A percentile compares a stretch with the other conserved stretches of the same genome.
Conservation (phyloP, 2,329 filamentous ascomycete species). For the Clathrospora elynae region DNA sequence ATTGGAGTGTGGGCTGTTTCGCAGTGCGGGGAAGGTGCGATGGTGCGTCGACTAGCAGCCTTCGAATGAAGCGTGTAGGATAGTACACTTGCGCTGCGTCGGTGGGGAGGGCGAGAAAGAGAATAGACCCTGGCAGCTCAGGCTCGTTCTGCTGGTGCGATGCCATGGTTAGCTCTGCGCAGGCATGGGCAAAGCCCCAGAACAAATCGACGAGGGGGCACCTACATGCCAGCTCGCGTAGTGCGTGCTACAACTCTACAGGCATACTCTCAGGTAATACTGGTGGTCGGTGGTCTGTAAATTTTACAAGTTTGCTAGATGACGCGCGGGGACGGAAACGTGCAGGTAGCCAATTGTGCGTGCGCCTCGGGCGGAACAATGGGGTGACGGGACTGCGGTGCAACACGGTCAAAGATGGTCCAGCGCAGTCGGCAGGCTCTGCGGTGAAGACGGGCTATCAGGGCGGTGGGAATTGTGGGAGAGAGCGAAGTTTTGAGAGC, state of each 20-base stretch:
- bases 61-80: slow-evolving; percentile 5
- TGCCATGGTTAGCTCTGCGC: slow-evolving; percentile 41
- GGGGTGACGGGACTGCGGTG: slow-evolving; percentile 33
- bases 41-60: slow-evolving; percentile 13
- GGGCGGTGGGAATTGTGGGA: slow-evolving; percentile 13
- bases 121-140: slow-evolving; percentile 30
- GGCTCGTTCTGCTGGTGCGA: slow-evolving; percentile 37
- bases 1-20: slow-evolving; percentile 20
- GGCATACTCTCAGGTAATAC: slow-evolving; percentile 36
- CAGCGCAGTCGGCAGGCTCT: slow-evolving; percentile 15
- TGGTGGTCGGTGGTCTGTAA: neutral
- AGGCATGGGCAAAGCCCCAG: slow-evolving; percentile 26
- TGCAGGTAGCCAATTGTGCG: slow-evolving; percentile 29
- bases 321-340: slow-evolving; percentile 38
- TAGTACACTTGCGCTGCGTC: slow-evolving; percentile 13
- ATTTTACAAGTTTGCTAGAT: slow-evolving; percentile 38
- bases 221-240: slow-evolving; percentile 42
- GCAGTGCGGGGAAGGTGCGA: slow-evolving; percentile 19
- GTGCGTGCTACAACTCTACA: slow-evolving; percentile 40
- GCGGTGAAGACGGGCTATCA: slow-evolving; percentile 12
- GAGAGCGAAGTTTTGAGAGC: slow-evolving; percentile 24
- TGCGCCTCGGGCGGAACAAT: slow-evolving; percentile 24
- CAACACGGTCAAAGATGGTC: slow-evolving; percentile 24
- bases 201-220: slow-evolving; percentile 29
- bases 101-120: slow-evolving; percentile 16